Percentiles rank a stretch among this genome's conserved stretches.
Evolutionary conservation across 2,329 filamentous ascomycete genomes (phyloP).

Genomic region (Chaetomiaceae sp.): DNA sequence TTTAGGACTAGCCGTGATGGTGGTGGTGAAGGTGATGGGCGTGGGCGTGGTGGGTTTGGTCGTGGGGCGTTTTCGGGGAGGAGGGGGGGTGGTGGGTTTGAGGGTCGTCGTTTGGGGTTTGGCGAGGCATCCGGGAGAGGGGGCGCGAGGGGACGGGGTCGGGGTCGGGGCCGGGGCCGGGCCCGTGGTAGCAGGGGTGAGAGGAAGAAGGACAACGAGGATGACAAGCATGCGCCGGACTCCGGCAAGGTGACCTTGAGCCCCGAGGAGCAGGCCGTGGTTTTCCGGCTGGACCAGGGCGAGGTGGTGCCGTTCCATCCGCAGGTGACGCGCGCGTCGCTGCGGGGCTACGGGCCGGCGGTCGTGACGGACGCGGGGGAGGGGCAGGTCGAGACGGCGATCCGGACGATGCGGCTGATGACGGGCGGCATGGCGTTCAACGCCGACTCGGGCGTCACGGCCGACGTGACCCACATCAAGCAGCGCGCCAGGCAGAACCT

Average conservation of each 20-base stretch:
- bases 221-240: background rate
- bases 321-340: conserved; percentile 27
- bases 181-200: too few species aligned
- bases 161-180: too few species aligned
- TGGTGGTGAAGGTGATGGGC: background rate
- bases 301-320: conserved; percentile 29
- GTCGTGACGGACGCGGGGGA: conserved; percentile 29
- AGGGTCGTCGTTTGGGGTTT: too few species aligned
- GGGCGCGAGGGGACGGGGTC: too few species aligned
- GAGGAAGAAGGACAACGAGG: too few species aligned
- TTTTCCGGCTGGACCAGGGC: conserved; percentile 29
- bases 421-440: conserved; percentile 33
- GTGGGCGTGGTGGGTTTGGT: background rate
- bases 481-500: conserved; percentile 22
- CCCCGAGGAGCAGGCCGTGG: conserved; percentile 22
- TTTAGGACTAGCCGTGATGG: background rate
- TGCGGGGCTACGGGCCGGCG: conserved; percentile 35
- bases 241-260: conserved; percentile 15
- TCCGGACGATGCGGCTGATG: conserved; percentile 36
- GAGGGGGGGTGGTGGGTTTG: background rate
- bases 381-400: conserved; percentile 30
- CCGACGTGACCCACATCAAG: conserved; percentile 17
- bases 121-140: too few species aligned
- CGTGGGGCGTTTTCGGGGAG: background rate
- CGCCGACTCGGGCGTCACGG: conserved; percentile 24